These are phyloP conservation scores for Vitis hybrid DNA, from an alignment of 177 flowering plant genomes.

Conservation along the genomic window DNA sequence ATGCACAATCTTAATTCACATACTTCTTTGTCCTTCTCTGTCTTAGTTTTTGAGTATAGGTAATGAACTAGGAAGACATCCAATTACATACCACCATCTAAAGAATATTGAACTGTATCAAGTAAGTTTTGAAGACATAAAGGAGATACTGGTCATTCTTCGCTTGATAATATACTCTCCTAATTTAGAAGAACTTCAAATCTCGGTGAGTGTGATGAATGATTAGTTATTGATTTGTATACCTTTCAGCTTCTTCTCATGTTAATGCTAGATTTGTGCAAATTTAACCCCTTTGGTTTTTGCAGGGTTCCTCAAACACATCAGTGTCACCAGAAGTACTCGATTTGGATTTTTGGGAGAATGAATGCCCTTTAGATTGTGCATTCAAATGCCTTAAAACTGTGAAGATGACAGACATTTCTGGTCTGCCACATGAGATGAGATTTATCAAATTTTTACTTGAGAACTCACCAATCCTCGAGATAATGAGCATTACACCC, in stretches of 20 bases:
- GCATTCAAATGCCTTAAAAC: constrained; percentile 37
- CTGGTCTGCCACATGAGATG: constrained; percentile 55
- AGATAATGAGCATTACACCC: constrained; percentile 50
- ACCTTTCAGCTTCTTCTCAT: neutral
- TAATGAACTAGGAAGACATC: constrained; percentile 28
- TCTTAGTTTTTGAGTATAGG: constrained; percentile 68
- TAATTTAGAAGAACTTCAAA: constrained; percentile 46
- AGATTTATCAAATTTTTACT: constrained; percentile 63
- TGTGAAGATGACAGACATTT: constrained; percentile 55
- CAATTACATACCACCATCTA: constrained; percentile 38
- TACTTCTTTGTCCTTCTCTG: constrained; percentile 3
- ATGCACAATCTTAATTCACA: neutral
- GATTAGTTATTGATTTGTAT: neutral
- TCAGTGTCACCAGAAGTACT: constrained; percentile 25
- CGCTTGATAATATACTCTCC: constrained; percentile 61
- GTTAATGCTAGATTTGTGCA: neutral
- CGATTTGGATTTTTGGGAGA: constrained; percentile 47
- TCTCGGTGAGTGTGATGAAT: constrained; percentile 51
- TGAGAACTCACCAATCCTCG: constrained; percentile 53
- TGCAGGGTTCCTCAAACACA: constrained; percentile 46
- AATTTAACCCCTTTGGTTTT: neutral
- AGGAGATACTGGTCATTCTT: constrained; percentile 53
- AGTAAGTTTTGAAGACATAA: constrained; percentile 67
- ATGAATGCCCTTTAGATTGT: constrained; percentile 30
- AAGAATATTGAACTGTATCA: constrained; percentile 51